Evolutionary conservation across 1,139 yeast genomes (phyloP).

Genomic region (Scheffersomyces insectosa): DNA sequence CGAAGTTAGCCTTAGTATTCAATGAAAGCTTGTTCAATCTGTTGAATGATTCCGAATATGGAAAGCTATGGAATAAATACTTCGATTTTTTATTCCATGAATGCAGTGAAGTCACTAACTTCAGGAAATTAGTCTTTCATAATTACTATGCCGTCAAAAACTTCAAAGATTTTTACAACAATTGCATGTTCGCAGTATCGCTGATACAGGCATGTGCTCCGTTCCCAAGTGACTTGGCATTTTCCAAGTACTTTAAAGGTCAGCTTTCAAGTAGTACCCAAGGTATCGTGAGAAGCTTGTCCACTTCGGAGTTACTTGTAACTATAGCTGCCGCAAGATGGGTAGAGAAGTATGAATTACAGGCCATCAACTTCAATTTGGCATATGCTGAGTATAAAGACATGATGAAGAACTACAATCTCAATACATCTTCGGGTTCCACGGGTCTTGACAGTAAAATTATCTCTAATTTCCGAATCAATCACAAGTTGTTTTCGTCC

Average conservation of each 20-base stretch:
- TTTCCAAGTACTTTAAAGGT: conserved; percentile 21
- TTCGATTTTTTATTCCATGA: conserved; percentile 28
- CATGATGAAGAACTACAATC: conserved; percentile 50
- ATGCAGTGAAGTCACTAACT: conserved; percentile 7
- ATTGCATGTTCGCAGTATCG: conserved; percentile 49
- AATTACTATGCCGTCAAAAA: conserved; percentile 65
- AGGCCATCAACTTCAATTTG: conserved; percentile 67
- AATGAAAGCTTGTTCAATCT: conserved; percentile 14
- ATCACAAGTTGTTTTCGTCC: conserved; percentile 50
- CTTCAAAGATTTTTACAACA: conserved; percentile 53
- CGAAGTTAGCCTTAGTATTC: conserved; percentile 28
- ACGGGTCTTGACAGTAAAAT: conserved; percentile 31
- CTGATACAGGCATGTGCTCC: conserved; percentile 27
- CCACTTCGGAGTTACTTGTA: conserved; percentile 69
- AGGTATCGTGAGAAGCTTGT: conserved; percentile 45
- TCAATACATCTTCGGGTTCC: conserved; percentile 34
- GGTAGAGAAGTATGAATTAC: conserved; percentile 57
- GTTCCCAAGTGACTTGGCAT: conserved; percentile 32
- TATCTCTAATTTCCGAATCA: conserved; percentile 35
- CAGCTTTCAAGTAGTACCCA: conserved; percentile 25
- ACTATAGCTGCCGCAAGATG: conserved; percentile 76
- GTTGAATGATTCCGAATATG: conserved; percentile 24
- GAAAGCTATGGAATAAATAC: conserved; percentile 51
- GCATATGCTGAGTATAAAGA: conserved; percentile 75
- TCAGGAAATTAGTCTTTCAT: conserved; percentile 29